These are phyloP conservation scores for Hordeum marinum DNA, from an alignment of 176 grass and related monocot genomes.

Conservation along the genomic window DNA sequence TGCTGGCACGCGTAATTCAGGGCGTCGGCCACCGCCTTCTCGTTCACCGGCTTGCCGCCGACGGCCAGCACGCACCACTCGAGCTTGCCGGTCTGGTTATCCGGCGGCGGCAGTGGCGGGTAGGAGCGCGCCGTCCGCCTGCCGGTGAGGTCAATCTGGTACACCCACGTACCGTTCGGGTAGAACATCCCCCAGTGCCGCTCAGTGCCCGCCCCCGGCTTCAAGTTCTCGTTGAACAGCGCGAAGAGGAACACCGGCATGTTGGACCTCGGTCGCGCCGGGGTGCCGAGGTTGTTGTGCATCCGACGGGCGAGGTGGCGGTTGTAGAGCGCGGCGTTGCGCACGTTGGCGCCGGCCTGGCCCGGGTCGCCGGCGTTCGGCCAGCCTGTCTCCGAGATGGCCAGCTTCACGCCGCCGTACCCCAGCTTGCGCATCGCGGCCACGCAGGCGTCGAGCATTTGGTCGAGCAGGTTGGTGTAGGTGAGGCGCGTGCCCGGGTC, in stretches of 20 bases:
- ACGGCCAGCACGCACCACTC: slow-evolving; percentile 48
- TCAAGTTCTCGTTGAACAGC: slow-evolving; percentile 64
- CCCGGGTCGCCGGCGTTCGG: slow-evolving; percentile 37
- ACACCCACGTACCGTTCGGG: slow-evolving; percentile 34
- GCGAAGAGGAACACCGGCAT: slow-evolving; percentile 58
- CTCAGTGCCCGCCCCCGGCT: slow-evolving; percentile 41
- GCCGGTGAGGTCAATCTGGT: slow-evolving; percentile 53
- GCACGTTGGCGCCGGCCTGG: slow-evolving; percentile 41
- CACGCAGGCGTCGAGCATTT: slow-evolving; percentile 53
- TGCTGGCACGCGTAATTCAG: slow-evolving; percentile 54
- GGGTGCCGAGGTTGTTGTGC: slow-evolving; percentile 37
- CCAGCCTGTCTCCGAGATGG: slow-evolving; percentile 62
- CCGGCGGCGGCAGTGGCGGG: not conserved
- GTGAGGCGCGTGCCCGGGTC: slow-evolving; percentile 42
- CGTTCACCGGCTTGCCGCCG: slow-evolving; percentile 4
- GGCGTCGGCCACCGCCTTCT: slow-evolving; percentile 21
- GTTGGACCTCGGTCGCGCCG: slow-evolving; percentile 16
- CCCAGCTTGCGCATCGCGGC: slow-evolving; percentile 51
- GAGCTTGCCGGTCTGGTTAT: not conserved
- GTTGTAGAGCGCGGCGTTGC: slow-evolving; percentile 58
- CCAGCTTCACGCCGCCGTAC: slow-evolving; percentile 41
- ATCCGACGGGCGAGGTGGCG: slow-evolving; percentile 43
- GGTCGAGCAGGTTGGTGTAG: slow-evolving; percentile 65
- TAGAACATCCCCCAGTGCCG: slow-evolving; percentile 65
- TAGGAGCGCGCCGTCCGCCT: not conserved